phyloP scores from a whole-genome alignment of 208 protist species.

The Crithidia sp. region DNA sequence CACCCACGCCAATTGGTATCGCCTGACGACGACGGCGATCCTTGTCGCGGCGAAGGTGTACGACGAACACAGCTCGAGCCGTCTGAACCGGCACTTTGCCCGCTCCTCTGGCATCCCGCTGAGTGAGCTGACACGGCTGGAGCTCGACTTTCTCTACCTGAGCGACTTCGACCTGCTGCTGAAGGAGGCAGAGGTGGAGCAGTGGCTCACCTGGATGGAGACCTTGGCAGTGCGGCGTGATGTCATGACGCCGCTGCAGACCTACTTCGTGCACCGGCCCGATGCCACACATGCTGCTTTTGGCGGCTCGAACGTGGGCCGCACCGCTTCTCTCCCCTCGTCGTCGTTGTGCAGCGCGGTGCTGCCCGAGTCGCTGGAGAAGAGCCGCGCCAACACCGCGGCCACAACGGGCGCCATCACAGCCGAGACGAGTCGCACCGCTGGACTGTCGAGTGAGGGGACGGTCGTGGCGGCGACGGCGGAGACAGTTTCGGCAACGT shows the following conservation, averaged over 20 bases:
- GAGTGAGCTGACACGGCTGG: conserved; percentile 62
- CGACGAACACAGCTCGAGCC: conserved; percentile 60
- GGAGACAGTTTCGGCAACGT: conserved; percentile 8
- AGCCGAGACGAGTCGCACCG: conserved; percentile 20
- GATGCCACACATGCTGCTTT: conserved; percentile 8
- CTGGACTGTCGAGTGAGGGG: conserved; percentile 12
- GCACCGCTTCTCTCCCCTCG: not conserved
- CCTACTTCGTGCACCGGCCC: conserved; percentile 48
- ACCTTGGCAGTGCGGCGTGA: conserved; percentile 51
- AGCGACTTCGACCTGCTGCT: conserved; percentile 84
- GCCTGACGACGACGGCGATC: conserved; percentile 67
- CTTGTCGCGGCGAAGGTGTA: conserved; percentile 90
- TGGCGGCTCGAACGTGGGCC: not conserved
- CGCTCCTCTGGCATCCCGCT: conserved; percentile 61
- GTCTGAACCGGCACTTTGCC: conserved; percentile 67
- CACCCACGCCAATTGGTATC: conserved; percentile 81
- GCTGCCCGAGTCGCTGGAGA: not conserved
- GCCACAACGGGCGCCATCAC: not conserved
- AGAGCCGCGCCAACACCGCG: not conserved
- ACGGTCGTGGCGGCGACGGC: not conserved
- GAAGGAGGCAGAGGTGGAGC: conserved; percentile 73
- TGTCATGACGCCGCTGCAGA: conserved; percentile 57
- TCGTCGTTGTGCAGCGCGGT: not conserved
- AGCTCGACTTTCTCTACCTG: conserved; percentile 88
- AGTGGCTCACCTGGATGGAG: conserved; percentile 84